Evolutionary conservation across 2,329 filamentous ascomycete species (phyloP).

Genomic region (Zymoseptoria tritici): DNA sequence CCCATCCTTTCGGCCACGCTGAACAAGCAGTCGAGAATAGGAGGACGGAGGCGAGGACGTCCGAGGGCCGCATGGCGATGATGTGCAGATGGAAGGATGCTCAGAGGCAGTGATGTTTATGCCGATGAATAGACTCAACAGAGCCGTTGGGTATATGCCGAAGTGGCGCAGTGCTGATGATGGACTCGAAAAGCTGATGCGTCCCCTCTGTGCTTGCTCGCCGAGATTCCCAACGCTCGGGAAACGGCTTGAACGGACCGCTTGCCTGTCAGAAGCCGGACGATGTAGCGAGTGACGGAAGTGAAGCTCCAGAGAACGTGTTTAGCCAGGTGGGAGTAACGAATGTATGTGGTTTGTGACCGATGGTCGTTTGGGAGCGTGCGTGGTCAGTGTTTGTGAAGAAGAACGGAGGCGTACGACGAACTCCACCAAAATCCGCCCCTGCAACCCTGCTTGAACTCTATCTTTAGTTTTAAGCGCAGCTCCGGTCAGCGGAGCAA

Average conservation of each 20-base stretch:
- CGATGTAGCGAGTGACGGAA: neutral
- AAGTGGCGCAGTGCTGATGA: neutral
- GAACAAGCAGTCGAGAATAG: slow-evolving; percentile 26
- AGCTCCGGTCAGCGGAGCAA: neutral
- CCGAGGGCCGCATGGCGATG: slow-evolving; percentile 29
- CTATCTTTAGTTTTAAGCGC: neutral
- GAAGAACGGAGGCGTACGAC: neutral
- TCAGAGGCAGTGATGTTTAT: neutral
- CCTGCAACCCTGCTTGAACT: neutral
- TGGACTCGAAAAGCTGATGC: neutral
- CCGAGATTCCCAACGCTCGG: neutral
- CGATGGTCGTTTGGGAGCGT: neutral
- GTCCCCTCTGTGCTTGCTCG: neutral
- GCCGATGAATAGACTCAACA: neutral
- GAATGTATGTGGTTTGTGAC: neutral
- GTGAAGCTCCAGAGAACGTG: neutral
- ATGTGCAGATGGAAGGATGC: neutral
- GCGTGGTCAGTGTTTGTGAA: neutral
- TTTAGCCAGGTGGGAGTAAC: neutral
- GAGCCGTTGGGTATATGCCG: neutral
- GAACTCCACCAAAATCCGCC: neutral
- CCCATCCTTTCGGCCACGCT: slow-evolving; percentile 24
- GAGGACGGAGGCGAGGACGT: slow-evolving; percentile 25
- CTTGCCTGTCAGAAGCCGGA: neutral
- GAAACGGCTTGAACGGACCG: neutral